These are phyloP conservation scores for Suillus cothurnatus DNA, from an alignment of 768 basidiomycete species.

Conservation along the genomic window DNA sequence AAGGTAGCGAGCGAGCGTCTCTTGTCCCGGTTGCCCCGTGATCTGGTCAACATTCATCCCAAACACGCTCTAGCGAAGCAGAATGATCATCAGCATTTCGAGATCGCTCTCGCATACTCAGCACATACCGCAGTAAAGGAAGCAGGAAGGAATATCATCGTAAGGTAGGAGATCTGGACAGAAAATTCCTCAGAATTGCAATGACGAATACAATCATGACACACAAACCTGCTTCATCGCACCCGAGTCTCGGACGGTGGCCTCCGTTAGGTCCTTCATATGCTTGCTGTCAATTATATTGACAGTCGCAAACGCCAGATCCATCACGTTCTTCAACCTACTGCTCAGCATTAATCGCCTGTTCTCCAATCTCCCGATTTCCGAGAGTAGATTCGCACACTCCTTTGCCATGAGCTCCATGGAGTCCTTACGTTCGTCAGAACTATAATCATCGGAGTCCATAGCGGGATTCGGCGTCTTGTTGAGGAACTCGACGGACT, in stretches of 20 bases:
- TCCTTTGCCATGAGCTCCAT: constrained; percentile 12
- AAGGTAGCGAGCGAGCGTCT: constrained; percentile 40
- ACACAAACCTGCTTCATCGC: constrained; percentile 26
- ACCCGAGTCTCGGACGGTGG: constrained; percentile 13
- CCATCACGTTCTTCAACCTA: constrained; percentile 28
- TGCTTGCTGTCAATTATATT: constrained; percentile 49
- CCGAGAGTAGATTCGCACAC: constrained; percentile 37
- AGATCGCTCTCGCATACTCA: not conserved
- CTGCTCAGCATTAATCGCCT: constrained; percentile 32
- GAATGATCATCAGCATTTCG: constrained; percentile 11
- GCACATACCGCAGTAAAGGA: constrained; percentile 39
- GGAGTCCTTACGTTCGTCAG: not conserved
- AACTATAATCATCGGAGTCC: constrained; percentile 25
- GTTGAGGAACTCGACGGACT: constrained; percentile 51
- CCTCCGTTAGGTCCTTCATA: constrained; percentile 11
- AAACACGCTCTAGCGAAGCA: constrained; percentile 30
- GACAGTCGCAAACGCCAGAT: constrained; percentile 50
- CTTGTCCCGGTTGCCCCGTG: constrained; percentile 28
- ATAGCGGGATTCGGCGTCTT: constrained; percentile 53
- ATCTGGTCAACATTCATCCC: constrained; percentile 34
- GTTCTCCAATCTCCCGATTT: constrained; percentile 47
- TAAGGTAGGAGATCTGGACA: constrained; percentile 52
- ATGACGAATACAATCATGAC: not conserved
- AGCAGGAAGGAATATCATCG: constrained; percentile 60
- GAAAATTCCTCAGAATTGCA: constrained; percentile 2